Evolutionary conservation across 164 flowering plant species (phyloP).

Genomic region (Stephania yunnanensis): DNA sequence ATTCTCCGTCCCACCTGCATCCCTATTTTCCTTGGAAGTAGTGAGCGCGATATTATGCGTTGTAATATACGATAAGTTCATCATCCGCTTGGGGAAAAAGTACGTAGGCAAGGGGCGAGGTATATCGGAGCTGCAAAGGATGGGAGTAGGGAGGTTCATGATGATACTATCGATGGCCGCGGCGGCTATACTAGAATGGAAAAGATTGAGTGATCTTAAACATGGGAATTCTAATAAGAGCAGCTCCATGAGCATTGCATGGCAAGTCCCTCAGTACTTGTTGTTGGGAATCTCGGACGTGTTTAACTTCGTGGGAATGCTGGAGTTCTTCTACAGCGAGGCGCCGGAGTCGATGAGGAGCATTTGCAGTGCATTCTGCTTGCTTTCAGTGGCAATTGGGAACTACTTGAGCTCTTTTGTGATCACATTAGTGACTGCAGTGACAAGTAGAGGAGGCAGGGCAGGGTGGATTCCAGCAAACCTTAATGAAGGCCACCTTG

Average conservation of each 20-base stretch:
- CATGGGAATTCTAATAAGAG: neutral
- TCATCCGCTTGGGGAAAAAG: conserved; percentile 14
- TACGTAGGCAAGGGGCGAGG: conserved; percentile 13
- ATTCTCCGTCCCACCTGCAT: conserved; percentile 8
- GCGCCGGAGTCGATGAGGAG: conserved; percentile 31
- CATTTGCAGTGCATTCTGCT: conserved; percentile 14
- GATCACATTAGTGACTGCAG: neutral
- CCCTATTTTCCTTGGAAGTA: conserved; percentile 14
- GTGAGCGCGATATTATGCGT: conserved; percentile 2
- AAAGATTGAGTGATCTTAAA: conserved; percentile 12
- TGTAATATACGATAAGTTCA: conserved; percentile 17
- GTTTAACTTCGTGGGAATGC: conserved; percentile 36
- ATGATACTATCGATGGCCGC: conserved; percentile 13
- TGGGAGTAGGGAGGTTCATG: conserved; percentile 20
- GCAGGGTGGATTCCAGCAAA: conserved; percentile 6
- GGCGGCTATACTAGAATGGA: conserved; percentile 18
- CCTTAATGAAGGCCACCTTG: conserved; percentile 6
- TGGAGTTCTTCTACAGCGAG: conserved; percentile 45
- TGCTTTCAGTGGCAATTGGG: neutral
- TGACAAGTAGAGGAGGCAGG: neutral
- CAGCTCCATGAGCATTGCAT: conserved; percentile 18
- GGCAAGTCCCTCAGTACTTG: conserved; percentile 36
- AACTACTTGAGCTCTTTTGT: neutral
- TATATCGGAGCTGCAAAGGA: conserved; percentile 15
- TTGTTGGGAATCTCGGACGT: conserved; percentile 34